These are phyloP conservation scores for Aureobasidium uvarum DNA, from an alignment of 2,329 filamentous ascomycete species.

Conservation along the genomic window DNA sequence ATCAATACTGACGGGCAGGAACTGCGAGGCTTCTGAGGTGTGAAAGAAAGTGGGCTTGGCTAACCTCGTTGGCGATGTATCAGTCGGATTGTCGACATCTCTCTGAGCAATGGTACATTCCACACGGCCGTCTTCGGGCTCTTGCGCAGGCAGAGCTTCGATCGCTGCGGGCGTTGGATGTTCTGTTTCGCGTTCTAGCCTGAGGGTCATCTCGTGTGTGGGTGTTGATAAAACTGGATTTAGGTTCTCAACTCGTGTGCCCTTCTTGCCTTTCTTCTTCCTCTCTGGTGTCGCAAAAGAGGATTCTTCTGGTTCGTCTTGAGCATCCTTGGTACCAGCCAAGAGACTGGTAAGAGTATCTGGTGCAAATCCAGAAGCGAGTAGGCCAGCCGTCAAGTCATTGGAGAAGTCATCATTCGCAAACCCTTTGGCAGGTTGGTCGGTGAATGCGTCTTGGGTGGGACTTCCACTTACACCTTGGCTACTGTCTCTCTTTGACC, in stretches of 20 bases:
- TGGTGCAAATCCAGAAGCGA: conserved; percentile 38
- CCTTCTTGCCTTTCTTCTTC: conserved; percentile 49
- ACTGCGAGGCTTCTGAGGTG: conserved; percentile 34
- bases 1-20: conserved; percentile 30
- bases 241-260: conserved; percentile 41
- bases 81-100: neutral
- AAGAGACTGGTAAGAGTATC: conserved; percentile 22
- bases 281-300: conserved; percentile 40
- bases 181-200: neutral
- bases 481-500: conserved; percentile 36
- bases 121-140: neutral
- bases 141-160: neutral
- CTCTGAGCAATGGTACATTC: neutral
- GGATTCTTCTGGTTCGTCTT: conserved; percentile 36
- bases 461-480: conserved; percentile 37
- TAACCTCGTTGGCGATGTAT: neutral
- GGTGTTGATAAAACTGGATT: neutral
- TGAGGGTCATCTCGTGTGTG: no score
- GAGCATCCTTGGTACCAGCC: conserved; percentile 22
- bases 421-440: conserved; percentile 20
- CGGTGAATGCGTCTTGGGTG: conserved; percentile 37
- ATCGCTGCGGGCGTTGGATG: no score
- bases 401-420: conserved; percentile 37
- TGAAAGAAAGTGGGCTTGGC: conserved; percentile 28
- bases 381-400: conserved; percentile 40